A percentile compares a stretch with the other conserved stretches of the same genome.
Evolutionary conservation across 2,329 filamentous ascomycete genomes (phyloP).

Genomic region (Fusarium ambrosium): DNA sequence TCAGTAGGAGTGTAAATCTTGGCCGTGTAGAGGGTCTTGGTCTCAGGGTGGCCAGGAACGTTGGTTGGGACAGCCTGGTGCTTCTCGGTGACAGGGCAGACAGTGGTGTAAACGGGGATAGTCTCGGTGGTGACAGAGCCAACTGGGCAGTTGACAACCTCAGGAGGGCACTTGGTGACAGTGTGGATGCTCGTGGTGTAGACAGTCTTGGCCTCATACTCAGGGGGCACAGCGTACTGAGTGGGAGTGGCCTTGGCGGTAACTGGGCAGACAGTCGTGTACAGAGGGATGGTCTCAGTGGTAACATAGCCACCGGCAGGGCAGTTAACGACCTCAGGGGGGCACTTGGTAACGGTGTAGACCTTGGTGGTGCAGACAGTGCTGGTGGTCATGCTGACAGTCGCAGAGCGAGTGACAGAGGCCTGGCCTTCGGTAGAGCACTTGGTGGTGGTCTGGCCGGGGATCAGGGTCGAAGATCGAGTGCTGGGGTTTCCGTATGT

Average conservation of each 20-base stretch:
- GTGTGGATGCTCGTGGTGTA: constrained; percentile 67
- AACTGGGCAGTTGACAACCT: constrained; percentile 63
- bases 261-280: constrained; percentile 61
- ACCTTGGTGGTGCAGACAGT: constrained; percentile 58
- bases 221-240: constrained; percentile 18
- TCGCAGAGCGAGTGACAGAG: constrained; percentile 17
- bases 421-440: constrained; percentile 4
- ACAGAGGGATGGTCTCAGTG: constrained; percentile 57
- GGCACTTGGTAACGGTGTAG: constrained; percentile 70
- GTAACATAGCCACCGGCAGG: constrained; percentile 53
- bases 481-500: constrained; percentile 17
- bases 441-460: constrained; percentile 17
- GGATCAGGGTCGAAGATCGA: constrained; percentile 8
- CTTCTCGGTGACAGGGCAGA: constrained; percentile 32
- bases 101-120: constrained; percentile 35
- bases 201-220: constrained; percentile 56
- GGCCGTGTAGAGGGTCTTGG: constrained; percentile 65
- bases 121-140: constrained; percentile 51
- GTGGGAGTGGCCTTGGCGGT: constrained; percentile 30
- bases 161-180: constrained; percentile 67
- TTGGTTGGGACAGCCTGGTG: constrained; percentile 24
- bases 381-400: constrained; percentile 45
- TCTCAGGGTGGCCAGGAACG: constrained; percentile 36
- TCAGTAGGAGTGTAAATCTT: constrained; percentile 67
- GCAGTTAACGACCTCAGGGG: constrained; percentile 57